phyloP scores from a whole-genome alignment of 768 basidiomycete species.

The Amanita jacksonii region DNA sequence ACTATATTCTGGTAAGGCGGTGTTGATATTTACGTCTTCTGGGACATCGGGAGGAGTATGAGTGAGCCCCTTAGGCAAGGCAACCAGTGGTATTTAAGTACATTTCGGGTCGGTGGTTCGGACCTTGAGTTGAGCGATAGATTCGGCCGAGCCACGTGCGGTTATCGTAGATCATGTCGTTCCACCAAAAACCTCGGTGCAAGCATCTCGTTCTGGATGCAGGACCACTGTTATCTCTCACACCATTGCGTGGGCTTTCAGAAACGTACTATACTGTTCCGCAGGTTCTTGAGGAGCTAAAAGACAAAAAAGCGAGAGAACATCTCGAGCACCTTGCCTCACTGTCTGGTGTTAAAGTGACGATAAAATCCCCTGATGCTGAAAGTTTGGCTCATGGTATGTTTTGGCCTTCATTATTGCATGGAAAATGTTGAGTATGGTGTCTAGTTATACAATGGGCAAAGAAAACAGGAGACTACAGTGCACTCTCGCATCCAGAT shows the following conservation, averaged over 20 bases:
- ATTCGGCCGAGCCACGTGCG: not conserved
- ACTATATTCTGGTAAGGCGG: not conserved
- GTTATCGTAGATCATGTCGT: not conserved
- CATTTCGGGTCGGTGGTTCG: constrained; percentile 11
- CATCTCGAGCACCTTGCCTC: constrained; percentile 76
- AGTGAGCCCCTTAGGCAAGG: not conserved
- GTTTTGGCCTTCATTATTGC: constrained; percentile 10
- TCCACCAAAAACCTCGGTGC: constrained; percentile 34
- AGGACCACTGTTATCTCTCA: constrained; percentile 82
- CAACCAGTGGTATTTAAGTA: not conserved
- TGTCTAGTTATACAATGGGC: constrained; percentile 79
- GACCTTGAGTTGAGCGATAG: constrained; percentile 11
- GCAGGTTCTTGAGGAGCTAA: constrained; percentile 82
- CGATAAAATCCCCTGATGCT: constrained; percentile 61
- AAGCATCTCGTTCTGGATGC: constrained; percentile 87
- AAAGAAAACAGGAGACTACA: constrained; percentile 93
- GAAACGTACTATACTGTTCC: constrained; percentile 81
- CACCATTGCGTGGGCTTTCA: constrained; percentile 84
- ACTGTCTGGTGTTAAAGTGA: constrained; percentile 65
- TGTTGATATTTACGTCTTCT: constrained; percentile 27
- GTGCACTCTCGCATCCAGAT: constrained; percentile 87
- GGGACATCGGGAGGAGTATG: constrained; percentile 3
- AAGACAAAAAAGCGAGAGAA: constrained; percentile 80
- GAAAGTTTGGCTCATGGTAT: constrained; percentile 56
- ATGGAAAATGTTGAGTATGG: no score